Evolutionary conservation across 2,329 filamentous ascomycete genomes (phyloP), one percentile per base, ranked within the genome.

Genomic region (Clathrospora elynae): DNA sequence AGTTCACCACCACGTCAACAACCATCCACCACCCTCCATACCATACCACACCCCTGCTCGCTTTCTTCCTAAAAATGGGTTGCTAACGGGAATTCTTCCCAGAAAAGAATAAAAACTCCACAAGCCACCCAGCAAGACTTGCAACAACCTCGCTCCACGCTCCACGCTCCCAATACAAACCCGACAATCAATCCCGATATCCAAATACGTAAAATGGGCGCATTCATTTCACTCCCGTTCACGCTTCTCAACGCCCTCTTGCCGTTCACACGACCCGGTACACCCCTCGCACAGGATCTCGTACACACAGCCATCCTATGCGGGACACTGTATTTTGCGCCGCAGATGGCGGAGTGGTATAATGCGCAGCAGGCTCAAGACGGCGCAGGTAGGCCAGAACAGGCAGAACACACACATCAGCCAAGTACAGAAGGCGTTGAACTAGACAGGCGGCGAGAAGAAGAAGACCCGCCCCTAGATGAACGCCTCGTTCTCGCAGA

Each of bases 251-350:
- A 77, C 50, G 55, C 62, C 45, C 65, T 78, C 9, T 61, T 78
- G 3, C 75, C 75, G 0, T 78, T 78, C 55, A 75, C 75, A 25
- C 71, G 72, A 12, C 70, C 72, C 1, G 66, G 68, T 4, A 77
- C 74, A 18, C 75, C 75, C 4, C 53, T 78, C 4, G 23, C 68
- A 0, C 75, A 77, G 55, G 75, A 78, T 45, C 57, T 78, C 8
- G 46, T 75, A 1, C 75, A 78, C 55, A 71, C 75, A 3, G 62
- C 62, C 14, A 60, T 71, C 3, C 66, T 78, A 3, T 74, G 72
- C 50, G 62, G 66, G 16, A 64, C 74, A 3, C 62, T 78, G 11
- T 78, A 77, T 58, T 75, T 66, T 49, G 75, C 72, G 1, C 75
- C 75, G 12, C 71, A 73, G 48, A 70, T 77, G 23, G 71, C 61